phyloP scores from a whole-genome alignment of 306 rosid species.

The Acacia acuminata region DNA sequence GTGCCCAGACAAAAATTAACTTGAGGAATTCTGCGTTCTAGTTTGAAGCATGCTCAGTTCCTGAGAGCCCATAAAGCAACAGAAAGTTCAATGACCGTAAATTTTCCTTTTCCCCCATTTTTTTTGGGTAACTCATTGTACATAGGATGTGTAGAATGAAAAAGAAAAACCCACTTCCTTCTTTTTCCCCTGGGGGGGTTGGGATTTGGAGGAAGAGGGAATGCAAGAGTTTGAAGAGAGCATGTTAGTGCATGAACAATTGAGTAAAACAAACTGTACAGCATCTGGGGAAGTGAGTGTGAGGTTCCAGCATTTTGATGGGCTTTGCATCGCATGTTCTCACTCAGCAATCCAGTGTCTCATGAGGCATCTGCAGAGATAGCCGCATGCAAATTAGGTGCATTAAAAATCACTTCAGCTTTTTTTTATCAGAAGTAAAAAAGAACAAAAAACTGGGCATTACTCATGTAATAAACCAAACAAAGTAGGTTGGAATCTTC shows the following conservation, averaged over 20 bases:
- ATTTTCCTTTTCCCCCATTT: neutral
- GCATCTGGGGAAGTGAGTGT: conserved; percentile 29
- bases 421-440: neutral
- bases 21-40: neutral
- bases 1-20: neutral
- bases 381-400: conserved; percentile 32
- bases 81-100: neutral
- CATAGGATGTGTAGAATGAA: conserved; percentile 31
- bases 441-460: neutral
- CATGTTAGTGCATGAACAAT: conserved; percentile 22
- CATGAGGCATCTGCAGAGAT: conserved; percentile 22
- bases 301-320: conserved; percentile 31
- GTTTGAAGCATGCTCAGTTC: neutral
- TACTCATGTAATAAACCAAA: neutral
- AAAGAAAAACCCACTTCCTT: conserved; percentile 14
- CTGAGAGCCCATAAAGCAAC: neutral
- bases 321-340: conserved; percentile 12
- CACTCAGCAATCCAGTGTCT: conserved; percentile 27
- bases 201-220: conserved; percentile 8
- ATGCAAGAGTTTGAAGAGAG: conserved; percentile 33
- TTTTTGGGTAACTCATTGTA: conserved; percentile 20
- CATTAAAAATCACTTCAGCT: conserved; percentile 26
- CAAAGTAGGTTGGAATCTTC: conserved; percentile 12
- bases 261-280: conserved; percentile 48
- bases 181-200: neutral